Conservation (phyloP, 1,284 basidiomycete species). For the Rhodotorula mucilaginosa region DNA sequence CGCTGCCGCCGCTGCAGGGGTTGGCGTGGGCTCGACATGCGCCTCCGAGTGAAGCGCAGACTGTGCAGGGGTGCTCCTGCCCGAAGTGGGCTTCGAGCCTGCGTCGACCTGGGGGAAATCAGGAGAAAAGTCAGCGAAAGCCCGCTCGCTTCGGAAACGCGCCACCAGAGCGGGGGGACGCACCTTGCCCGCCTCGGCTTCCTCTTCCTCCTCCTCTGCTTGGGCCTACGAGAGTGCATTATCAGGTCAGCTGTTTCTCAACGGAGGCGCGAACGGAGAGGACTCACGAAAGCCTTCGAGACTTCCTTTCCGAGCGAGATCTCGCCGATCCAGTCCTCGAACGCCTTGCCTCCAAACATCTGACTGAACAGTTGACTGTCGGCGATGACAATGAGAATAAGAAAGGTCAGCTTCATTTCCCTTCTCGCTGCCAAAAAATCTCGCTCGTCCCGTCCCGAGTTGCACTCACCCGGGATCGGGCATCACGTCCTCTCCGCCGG, state of each 20-base stretch:
- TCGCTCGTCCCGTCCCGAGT: neutral
- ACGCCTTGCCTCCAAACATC: slow-evolving; percentile 41
- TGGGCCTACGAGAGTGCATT: neutral
- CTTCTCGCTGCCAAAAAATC: neutral
- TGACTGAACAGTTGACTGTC: slow-evolving; percentile 32
- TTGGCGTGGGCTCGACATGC: slow-evolving; percentile 9
- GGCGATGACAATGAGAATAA: neutral
- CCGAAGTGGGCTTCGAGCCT: neutral
- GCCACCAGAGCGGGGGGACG: neutral
- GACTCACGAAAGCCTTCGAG: slow-evolving; percentile 31
- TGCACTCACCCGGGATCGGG: slow-evolving; percentile 38
- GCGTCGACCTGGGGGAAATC: neutral
- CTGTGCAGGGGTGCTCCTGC: neutral
- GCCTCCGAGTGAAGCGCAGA: slow-evolving; percentile 10
- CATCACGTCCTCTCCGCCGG: slow-evolving; percentile 41
- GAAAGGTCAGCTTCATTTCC: neutral
- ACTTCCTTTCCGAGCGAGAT: slow-evolving; percentile 40
- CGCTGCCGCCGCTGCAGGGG: neutral
- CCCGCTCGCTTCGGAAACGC: neutral
- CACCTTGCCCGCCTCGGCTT: slow-evolving; percentile 27
- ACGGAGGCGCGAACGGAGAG: neutral
- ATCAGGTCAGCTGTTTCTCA: neutral
- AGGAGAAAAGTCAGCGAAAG: neutral
- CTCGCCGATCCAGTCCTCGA: slow-evolving; percentile 45
- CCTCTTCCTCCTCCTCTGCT: slow-evolving; percentile 33